Evolutionary conservation across 345 rosid genomes (phyloP).

Genomic region (Clarkia xantiana): DNA sequence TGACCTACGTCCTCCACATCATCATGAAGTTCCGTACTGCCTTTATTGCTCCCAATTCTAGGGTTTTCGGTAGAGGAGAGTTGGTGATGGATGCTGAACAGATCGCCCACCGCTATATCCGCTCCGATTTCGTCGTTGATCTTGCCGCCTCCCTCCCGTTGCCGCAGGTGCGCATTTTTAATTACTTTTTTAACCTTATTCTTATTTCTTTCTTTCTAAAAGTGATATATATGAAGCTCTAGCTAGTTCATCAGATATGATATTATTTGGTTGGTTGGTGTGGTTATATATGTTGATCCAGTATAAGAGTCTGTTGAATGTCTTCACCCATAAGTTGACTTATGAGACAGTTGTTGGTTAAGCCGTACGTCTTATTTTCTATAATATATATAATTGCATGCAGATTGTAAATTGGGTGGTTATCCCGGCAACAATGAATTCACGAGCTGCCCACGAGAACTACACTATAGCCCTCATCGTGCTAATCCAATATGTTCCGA

Average conservation of each 20-base stretch:
- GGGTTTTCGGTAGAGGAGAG: conserved; percentile 79
- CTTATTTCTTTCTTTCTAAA: no score
- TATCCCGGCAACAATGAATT: conserved; percentile 37
- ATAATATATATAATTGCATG: neutral
- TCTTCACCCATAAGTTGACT: no score
- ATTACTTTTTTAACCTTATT: no score
- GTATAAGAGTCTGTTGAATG: no score
- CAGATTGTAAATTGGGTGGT: conserved; percentile 67
- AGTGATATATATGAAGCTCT: no score
- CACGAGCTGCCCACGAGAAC: conserved; percentile 51
- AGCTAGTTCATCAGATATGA: no score
- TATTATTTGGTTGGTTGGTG: neutral
- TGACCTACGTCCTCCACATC: conserved; percentile 51
- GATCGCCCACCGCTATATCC: conserved; percentile 54
- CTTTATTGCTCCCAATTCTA: conserved; percentile 55
- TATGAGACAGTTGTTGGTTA: no score
- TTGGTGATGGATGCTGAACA: conserved; percentile 67
- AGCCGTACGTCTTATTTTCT: no score
- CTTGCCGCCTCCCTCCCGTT: conserved; percentile 72
- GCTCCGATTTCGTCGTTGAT: conserved; percentile 58
- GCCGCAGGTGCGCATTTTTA: conserved; percentile 45
- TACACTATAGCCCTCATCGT: conserved; percentile 54
- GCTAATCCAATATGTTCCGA: conserved; percentile 64
- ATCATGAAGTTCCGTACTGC: conserved; percentile 75
- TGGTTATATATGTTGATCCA: neutral